A percentile compares a stretch with the other conserved stretches of the same genome.
Evolutionary conservation across 768 basidiomycete genomes (phyloP).

Genomic region (Aureoboletus auriporus): DNA sequence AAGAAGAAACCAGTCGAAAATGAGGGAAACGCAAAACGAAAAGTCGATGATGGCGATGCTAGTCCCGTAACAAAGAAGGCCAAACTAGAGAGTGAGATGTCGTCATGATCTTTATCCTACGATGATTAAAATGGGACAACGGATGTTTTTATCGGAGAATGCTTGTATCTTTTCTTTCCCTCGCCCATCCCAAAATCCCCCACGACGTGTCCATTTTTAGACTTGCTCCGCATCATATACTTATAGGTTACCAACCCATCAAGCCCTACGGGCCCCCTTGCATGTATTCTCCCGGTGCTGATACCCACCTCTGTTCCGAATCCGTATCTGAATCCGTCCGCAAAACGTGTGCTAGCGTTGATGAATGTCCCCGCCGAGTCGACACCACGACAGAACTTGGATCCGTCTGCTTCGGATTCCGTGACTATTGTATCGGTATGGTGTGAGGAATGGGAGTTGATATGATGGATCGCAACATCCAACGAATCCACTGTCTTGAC

Average conservation of each 20-base stretch:
- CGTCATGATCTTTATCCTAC: conserved; percentile 17
- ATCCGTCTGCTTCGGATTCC: conserved; percentile 60
- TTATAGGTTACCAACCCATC: conserved; percentile 96
- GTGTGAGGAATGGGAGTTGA: conserved; percentile 91
- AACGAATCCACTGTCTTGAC: conserved; percentile 74
- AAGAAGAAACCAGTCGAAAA: conserved; percentile 59
- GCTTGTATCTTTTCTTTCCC: conserved; percentile 72
- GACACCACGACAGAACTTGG: conserved; percentile 79
- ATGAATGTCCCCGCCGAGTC: conserved; percentile 92
- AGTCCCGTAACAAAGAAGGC: conserved; percentile 56
- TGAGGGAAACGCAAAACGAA: conserved; percentile 53
- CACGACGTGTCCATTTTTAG: conserved; percentile 73
- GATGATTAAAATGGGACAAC: conserved; percentile 20
- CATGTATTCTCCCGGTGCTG: conserved; percentile 94
- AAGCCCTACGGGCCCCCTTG: conserved; percentile 91
- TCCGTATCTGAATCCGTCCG: conserved; percentile 95
- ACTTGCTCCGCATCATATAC: conserved; percentile 83
- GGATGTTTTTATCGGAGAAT: conserved; percentile 32
- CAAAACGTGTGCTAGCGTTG: conserved; percentile 94
- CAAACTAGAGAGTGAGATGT: conserved; percentile 42
- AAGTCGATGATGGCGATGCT: conserved; percentile 59
- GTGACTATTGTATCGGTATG: conserved; percentile 95
- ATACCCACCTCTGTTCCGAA: conserved; percentile 99
- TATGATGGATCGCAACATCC: conserved; percentile 73
- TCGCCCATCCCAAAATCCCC: conserved; percentile 75